These are phyloP conservation scores for Dictyostelium purpureum DNA, from an alignment of 78 protist genomes.

Conservation along the genomic window DNA sequence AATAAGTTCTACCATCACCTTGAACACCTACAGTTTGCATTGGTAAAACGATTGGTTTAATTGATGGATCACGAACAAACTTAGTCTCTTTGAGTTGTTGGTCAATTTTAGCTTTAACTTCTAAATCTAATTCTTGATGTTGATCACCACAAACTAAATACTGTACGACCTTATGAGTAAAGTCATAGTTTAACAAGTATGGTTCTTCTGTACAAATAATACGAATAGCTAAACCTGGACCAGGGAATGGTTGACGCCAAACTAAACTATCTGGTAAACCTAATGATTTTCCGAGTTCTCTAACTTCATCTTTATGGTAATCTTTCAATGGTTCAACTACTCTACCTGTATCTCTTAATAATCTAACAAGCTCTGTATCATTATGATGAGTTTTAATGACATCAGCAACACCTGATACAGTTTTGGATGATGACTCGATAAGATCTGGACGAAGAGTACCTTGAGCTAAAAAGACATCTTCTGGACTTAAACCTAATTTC, in stretches of 20 bases:
- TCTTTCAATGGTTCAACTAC: conserved; percentile 95
- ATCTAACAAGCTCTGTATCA: conserved; percentile 92
- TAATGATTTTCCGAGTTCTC: conserved; percentile 91
- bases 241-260: conserved; percentile 98
- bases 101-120: not conserved
- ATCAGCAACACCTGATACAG: conserved; percentile 86
- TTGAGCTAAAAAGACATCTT: conserved; percentile 89
- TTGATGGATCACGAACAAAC: not conserved
- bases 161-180: not conserved
- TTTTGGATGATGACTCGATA: conserved; percentile 93
- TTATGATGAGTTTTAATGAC: conserved; percentile 98
- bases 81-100: conserved; percentile 14
- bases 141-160: conserved; percentile 25
- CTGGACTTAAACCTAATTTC: conserved; percentile 72
- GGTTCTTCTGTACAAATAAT: conserved; percentile 89
- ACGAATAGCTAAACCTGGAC: conserved; percentile 98
- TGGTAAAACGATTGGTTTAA: conserved; percentile 84
- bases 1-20: conserved; percentile 97
- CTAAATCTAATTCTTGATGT: not conserved
- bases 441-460: conserved; percentile 98
- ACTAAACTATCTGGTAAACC: conserved; percentile 93
- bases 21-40: conserved; percentile 96
- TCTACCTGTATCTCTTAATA: conserved; percentile 85
- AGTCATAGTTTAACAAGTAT: conserved; percentile 54
- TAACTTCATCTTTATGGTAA: conserved; percentile 97